Conservation (phyloP, 768 basidiomycete genomes). For the Tulasnella calospora region DNA sequence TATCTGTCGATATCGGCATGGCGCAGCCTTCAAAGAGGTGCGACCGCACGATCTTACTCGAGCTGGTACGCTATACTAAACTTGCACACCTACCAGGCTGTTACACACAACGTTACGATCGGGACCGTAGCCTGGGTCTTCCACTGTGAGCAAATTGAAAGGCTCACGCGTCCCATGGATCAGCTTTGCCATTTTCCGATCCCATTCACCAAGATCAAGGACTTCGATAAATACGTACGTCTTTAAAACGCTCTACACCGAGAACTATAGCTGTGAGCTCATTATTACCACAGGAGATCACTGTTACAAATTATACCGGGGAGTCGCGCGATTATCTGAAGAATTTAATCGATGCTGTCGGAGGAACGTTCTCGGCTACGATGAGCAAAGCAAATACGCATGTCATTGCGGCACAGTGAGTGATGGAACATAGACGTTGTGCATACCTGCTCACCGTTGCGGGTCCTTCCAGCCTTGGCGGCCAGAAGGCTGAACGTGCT, state of each 20-base stretch:
- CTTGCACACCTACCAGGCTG: slow-evolving; percentile 47
- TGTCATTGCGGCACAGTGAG: slow-evolving; percentile 79
- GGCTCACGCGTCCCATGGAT: slow-evolving; percentile 58
- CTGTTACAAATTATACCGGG: slow-evolving; percentile 86
- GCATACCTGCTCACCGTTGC: neutral
- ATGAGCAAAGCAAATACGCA: slow-evolving; percentile 74
- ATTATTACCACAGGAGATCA: slow-evolving; percentile 53
- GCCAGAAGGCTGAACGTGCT: slow-evolving; percentile 67
- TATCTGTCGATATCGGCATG: slow-evolving; percentile 64
- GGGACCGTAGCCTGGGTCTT: slow-evolving; percentile 83
- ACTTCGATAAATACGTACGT: slow-evolving; percentile 59
- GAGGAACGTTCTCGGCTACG: slow-evolving; percentile 73
- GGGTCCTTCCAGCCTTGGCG: slow-evolving; percentile 37
- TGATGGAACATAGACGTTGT: slow-evolving; percentile 27
- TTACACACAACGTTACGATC: slow-evolving; percentile 53
- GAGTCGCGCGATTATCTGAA: slow-evolving; percentile 83
- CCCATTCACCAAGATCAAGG: slow-evolving; percentile 55
- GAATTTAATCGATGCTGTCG: slow-evolving; percentile 69
- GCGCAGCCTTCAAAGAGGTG: slow-evolving; percentile 66
- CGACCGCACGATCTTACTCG: slow-evolving; percentile 26
- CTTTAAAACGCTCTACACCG: neutral
- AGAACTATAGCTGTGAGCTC: neutral
- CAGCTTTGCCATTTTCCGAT: slow-evolving; percentile 82
- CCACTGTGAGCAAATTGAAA: slow-evolving; percentile 61
- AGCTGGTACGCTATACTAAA: neutral